These are phyloP conservation scores for Hypericum perforatum DNA, from an alignment of 345 rosid species.

Conservation along the genomic window DNA sequence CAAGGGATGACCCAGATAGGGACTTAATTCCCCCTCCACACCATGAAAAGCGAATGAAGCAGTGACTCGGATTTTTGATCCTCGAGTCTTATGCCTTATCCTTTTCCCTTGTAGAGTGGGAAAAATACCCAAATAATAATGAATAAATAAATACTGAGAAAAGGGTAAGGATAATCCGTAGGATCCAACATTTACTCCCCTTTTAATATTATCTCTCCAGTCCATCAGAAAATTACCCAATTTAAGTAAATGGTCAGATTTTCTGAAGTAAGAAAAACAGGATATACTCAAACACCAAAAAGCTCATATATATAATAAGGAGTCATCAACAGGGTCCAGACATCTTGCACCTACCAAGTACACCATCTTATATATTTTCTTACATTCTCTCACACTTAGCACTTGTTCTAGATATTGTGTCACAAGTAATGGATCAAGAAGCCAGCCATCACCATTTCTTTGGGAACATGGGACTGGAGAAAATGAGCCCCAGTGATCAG, in stretches of 20 bases:
- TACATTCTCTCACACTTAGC: too few species aligned
- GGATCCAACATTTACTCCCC: background rate
- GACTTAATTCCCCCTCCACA: background rate
- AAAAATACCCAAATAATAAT: background rate
- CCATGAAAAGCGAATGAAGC: background rate
- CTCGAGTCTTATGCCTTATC: background rate
- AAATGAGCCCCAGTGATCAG: too few species aligned
- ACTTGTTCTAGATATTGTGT: background rate
- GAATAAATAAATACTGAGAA: background rate
- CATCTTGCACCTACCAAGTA: too few species aligned
- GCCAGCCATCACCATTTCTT: conserved; percentile 1
- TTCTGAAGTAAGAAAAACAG: too few species aligned
- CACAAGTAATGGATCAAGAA: conserved; percentile 12
- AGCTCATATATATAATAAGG: too few species aligned
- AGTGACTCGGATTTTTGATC: conserved; percentile 8
- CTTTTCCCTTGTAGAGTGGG: background rate
- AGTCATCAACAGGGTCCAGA: too few species aligned
- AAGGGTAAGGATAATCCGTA: background rate
- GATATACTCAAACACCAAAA: too few species aligned
- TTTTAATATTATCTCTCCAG: background rate
- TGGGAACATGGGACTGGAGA: background rate
- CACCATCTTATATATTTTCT: too few species aligned
- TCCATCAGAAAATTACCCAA: too few species aligned
- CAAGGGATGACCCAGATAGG: background rate
- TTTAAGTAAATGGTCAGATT: too few species aligned